A percentile compares a stretch with the other conserved stretches of the same genome.
Conservation (phyloP, 2,329 filamentous ascomycete species). For the Arthrinium phaeospermum region DNA sequence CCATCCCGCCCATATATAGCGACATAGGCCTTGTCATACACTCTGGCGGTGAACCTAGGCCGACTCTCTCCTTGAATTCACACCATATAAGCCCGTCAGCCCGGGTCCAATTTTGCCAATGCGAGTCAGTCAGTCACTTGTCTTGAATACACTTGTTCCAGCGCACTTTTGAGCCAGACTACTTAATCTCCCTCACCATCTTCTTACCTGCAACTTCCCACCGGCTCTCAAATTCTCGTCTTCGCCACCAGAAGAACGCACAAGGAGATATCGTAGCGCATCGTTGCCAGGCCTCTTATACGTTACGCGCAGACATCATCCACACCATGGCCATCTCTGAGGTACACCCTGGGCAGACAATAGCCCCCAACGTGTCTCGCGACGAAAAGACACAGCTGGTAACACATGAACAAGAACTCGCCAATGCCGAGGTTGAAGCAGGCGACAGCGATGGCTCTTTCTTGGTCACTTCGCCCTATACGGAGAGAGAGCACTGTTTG, state of each 20-base stretch:
- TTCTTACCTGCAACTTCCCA: not conserved
- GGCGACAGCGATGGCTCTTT: constrained; percentile 32
- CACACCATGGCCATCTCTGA: constrained; percentile 20
- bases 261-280: not conserved
- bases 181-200: not conserved
- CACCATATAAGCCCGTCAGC: constrained; percentile 7
- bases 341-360: constrained; percentile 22
- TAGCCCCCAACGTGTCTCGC: constrained; percentile 21
- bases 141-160: not conserved
- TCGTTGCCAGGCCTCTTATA: not conserved
- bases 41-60: not conserved
- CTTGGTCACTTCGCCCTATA: constrained; percentile 79
- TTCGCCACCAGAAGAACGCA: not conserved
- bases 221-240: not conserved
- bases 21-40: constrained; percentile 10
- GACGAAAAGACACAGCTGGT: constrained; percentile 21
- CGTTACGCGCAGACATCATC: not conserved
- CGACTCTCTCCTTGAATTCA: constrained; percentile 6
- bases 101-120: not conserved
- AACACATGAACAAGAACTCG: constrained; percentile 2
- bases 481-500: constrained; percentile 71
- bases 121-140: constrained; percentile 14
- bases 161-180: not conserved
- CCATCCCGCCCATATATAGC: constrained; percentile 11
- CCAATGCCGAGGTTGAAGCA: not conserved